Base-by-base conservation (phyloP, 139 green algal species). In the Klebsormidium nitens region DNA sequence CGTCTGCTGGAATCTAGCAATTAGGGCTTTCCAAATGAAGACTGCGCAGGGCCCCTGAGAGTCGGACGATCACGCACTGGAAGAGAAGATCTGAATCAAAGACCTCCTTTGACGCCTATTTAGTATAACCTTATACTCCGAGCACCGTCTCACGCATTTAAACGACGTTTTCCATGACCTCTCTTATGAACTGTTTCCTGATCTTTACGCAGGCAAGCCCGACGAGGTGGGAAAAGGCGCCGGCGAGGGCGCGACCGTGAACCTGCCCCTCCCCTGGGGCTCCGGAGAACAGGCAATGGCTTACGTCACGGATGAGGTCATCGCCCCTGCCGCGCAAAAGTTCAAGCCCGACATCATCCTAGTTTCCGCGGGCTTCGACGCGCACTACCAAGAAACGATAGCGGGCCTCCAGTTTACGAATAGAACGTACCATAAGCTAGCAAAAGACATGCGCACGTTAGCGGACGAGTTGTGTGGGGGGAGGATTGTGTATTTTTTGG, bases 331-430 rank as follows among this genome's bases (percentile, higher is more conserved):
- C 8, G 81, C 82, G 2, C 36, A 48, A 19, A 57, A 77, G 2
- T 97, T 95, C 71, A 40, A 79, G 31, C 91, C 91, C 31, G 87
- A 97, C 46, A 85, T 96, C 48, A 84, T 97, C 17, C 56, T 96
- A 6, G 80, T 94, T 26, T 89, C 81, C 58, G 89, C 84, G 6
- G 86, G 86, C 82, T 77, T 28, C 72, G 92, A 97, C 59, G 89
- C 87, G 0, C 92, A 97, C 59, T 93, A 82, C 81, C 3, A 65
- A 2, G 92, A 97, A 71, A 89, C 91, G 1, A 69, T 97, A 40
- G 91, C 85, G 26, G 75, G 75, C 14, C 69, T 95, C 32, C 86
- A 95, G 64, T 86, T 91, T 26, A 66, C 61, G n/a, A 87, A 76
- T 0, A 52, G 52, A 35, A 92, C 88, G 1, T 97, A 89, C 71